Conservation (phyloP, 2,329 filamentous ascomycete species). For the Fusarium armeniacum region DNA sequence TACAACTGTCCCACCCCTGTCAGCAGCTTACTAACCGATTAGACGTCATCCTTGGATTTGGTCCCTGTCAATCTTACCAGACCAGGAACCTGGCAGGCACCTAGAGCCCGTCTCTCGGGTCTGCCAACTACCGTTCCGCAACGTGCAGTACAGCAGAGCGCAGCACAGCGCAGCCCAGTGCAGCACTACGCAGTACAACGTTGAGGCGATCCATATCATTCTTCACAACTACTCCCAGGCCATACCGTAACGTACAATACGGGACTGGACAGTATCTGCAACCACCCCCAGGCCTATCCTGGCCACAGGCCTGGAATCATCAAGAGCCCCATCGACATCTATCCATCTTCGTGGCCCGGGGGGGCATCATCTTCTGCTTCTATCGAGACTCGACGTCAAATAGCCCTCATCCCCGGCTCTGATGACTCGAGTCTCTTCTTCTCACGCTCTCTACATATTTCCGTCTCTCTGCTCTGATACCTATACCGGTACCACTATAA, state of each 20-base stretch:
- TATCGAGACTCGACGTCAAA: conserved; percentile 36
- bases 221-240: not conserved
- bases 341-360: conserved; percentile 30
- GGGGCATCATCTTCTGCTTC: conserved; percentile 34
- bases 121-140: conserved; percentile 28
- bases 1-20: conserved; percentile 22
- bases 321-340: conserved; percentile 41
- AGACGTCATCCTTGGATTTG: conserved; percentile 38
- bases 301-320: conserved; percentile 25
- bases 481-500: conserved; percentile 12
- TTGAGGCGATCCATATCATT: conserved; percentile 1
- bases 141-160: conserved; percentile 2
- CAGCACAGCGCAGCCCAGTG: not conserved
- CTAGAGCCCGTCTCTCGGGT: conserved; percentile 29
- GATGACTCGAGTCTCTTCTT: conserved; percentile 27
- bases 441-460: conserved; percentile 4
- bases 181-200: conserved; percentile 9
- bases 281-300: conserved; percentile 37
- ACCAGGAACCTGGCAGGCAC: conserved; percentile 31
- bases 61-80: conserved; percentile 41
- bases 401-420: conserved; percentile 34
- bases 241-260: conserved; percentile 4
- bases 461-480: conserved; percentile 7
- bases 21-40: conserved; percentile 48
- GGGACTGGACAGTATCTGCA: conserved; percentile 26